Percentiles rank a stretch among this genome's conserved stretches.
These are phyloP conservation scores for Farysia itapuensis DNA, from an alignment of 1,284 basidiomycete genomes.

Conservation along the genomic window DNA sequence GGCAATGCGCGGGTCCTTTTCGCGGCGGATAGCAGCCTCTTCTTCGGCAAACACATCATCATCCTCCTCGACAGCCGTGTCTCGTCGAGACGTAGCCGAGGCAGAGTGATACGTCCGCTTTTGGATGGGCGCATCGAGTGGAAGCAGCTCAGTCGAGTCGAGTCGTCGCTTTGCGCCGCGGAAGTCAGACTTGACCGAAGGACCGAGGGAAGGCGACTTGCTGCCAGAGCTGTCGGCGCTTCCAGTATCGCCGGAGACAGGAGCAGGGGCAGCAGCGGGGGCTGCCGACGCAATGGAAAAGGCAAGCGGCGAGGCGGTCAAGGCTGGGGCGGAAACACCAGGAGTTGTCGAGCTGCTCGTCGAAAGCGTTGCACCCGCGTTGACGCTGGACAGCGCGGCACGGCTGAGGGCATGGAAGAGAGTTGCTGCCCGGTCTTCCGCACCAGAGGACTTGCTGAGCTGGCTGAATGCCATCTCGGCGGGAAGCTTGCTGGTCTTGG, in stretches of 20 bases:
- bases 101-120: constrained; percentile 51
- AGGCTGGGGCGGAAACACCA: constrained; percentile 9
- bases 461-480: constrained; percentile 46
- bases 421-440: constrained; percentile 34
- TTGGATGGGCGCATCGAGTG: constrained; percentile 58
- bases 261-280: constrained; percentile 7
- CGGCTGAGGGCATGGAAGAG: constrained; percentile 41
- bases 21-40: constrained; percentile 37
- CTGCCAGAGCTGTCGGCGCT: constrained; percentile 1
- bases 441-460: constrained; percentile 22
- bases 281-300: constrained; percentile 21
- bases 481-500: constrained; percentile 13
- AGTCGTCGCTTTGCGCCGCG: constrained; percentile 50
- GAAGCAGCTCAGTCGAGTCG: constrained; percentile 50
- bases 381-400: constrained; percentile 29
- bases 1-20: constrained; percentile 48
- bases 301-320: constrained; percentile 34
- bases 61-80: constrained; percentile 17
- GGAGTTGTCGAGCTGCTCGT: constrained; percentile 2
- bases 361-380: constrained; percentile 7
- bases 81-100: constrained; percentile 54
- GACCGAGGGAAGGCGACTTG: constrained; percentile 15
- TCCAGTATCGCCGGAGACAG: not conserved
- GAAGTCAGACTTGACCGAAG: constrained; percentile 4
- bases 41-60: constrained; percentile 30